Evolutionary conservation across 352 stramenopile genomes (phyloP), one percentile per base, ranked within the genome.

Genomic region (Phytophthora cajani): DNA sequence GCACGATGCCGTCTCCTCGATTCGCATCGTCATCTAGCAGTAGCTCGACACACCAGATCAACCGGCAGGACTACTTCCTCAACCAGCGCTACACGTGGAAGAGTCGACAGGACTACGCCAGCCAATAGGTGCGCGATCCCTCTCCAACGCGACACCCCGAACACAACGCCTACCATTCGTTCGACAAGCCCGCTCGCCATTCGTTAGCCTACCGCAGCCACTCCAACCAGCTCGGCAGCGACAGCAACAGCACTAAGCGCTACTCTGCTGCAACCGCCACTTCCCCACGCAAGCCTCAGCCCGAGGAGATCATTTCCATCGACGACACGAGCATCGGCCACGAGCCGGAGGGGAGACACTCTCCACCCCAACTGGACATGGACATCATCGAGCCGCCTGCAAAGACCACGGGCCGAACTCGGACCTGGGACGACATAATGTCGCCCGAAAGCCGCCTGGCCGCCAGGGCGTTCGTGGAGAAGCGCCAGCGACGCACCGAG

Each of bases 391-490:
- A 75, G 19, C 40, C 62, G 4, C 33, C 56, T 7, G 1, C 50
- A 0, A 64, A 71, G 17, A 61, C 25, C n/a, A 56, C 14, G 0
- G 33, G 55, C 40, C 40, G 58, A 55, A 71, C 19, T 42, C 58
- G 58, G 21, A 51, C 11, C 16, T 74, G 30, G 51, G 68, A 78
- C 21, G 66, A 71, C 23, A 79, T 80, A 27, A 62, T 91, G 59
- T 91, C 84, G 0, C 84, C 81, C 5, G 71, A 77, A 11, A 90
- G 80, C 30, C 73, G 77, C 6, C 78, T 78, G 16, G 82, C 81
- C 14, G 84, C 84, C 50, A 87, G 82, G 58, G 84, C 79, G 2
- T 92, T 92, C 52, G 80, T 92, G 27, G 84, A 89, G 53, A 92
- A 92, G 59, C 78, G 84, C 8, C 80, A 79, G 51, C 76, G 77